Evolutionary conservation across 2,329 filamentous ascomycete genomes (phyloP).

Genomic region (Alternaria gansuensis): DNA sequence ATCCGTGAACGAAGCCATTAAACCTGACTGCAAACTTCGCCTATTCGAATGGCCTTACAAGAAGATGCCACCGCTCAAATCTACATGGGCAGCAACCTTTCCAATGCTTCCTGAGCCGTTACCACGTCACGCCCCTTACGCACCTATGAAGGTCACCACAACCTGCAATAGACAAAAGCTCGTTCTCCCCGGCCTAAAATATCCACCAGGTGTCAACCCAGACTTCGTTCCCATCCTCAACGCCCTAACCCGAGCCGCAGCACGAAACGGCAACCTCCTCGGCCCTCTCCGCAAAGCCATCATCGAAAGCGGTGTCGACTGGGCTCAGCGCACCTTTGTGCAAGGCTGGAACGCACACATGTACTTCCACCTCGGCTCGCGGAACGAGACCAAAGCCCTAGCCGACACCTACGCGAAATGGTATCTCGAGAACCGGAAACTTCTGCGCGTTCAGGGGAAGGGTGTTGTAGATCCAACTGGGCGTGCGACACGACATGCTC

Average conservation of each 20-base stretch:
- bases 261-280: conserved; percentile 38
- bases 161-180: conserved; percentile 36
- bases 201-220: conserved; percentile 26
- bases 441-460: conserved; percentile 11
- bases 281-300: conserved; percentile 32
- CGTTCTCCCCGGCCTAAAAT: conserved; percentile 34
- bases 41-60: conserved; percentile 43
- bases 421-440: conserved; percentile 18
- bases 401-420: conserved; percentile 33
- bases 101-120: conserved; percentile 8
- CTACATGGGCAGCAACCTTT: neutral
- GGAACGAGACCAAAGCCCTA: conserved; percentile 20
- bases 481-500: conserved; percentile 13
- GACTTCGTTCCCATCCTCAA: conserved; percentile 39
- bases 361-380: conserved; percentile 36
- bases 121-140: conserved; percentile 33
- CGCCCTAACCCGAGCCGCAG: conserved; percentile 25
- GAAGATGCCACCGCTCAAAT: conserved; percentile 17
- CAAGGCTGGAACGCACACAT: conserved; percentile 43
- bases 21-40: conserved; percentile 30
- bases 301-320: conserved; percentile 38
- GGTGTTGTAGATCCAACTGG: conserved; percentile 13
- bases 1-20: conserved; percentile 7
- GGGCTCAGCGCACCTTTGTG: conserved; percentile 39
- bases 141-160: conserved; percentile 35